These are phyloP conservation scores for Termitomyces sp. DNA, from an alignment of 768 basidiomycete genomes.

Conservation along the genomic window DNA sequence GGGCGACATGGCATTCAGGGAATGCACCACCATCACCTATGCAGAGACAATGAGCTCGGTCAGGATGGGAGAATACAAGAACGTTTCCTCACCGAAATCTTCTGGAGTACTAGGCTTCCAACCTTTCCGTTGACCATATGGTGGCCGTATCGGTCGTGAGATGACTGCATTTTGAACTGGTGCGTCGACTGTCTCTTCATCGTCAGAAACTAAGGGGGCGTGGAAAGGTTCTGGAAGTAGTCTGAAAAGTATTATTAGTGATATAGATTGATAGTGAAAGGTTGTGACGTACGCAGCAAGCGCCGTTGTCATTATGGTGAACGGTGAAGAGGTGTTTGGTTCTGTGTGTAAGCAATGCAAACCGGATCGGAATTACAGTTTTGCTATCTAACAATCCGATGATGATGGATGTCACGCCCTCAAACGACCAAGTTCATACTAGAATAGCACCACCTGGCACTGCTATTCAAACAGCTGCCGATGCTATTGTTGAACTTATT, in stretches of 20 bases:
- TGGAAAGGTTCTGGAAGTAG: conserved; percentile 64
- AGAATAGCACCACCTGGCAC: conserved; percentile 2
- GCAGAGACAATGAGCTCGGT: neutral
- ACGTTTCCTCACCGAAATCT: conserved; percentile 66
- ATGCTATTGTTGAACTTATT: conserved; percentile 17
- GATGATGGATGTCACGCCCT: neutral
- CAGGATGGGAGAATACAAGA: neutral
- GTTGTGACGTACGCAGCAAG: conserved; percentile 65
- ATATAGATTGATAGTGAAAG: neutral
- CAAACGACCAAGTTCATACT: neutral
- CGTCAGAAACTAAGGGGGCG: conserved; percentile 46
- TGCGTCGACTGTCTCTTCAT: conserved; percentile 48
- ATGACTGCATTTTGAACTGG: conserved; percentile 34
- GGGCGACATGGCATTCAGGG: conserved; percentile 95
- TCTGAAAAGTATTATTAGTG: conserved; percentile 29
- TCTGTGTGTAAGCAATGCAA: conserved; percentile 1
- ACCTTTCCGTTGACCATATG: conserved; percentile 78
- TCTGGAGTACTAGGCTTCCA: conserved; percentile 84
- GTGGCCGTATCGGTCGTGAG: conserved; percentile 55
- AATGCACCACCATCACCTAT: conserved; percentile 81
- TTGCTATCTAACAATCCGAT: neutral
- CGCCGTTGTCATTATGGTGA: conserved; percentile 41
- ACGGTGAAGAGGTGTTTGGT: conserved; percentile 17
- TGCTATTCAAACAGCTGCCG: conserved; percentile 17
- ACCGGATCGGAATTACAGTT: neutral